Evolutionary conservation across 164 flowering plant species (phyloP).

Genomic region (Stephania yunnanensis): DNA sequence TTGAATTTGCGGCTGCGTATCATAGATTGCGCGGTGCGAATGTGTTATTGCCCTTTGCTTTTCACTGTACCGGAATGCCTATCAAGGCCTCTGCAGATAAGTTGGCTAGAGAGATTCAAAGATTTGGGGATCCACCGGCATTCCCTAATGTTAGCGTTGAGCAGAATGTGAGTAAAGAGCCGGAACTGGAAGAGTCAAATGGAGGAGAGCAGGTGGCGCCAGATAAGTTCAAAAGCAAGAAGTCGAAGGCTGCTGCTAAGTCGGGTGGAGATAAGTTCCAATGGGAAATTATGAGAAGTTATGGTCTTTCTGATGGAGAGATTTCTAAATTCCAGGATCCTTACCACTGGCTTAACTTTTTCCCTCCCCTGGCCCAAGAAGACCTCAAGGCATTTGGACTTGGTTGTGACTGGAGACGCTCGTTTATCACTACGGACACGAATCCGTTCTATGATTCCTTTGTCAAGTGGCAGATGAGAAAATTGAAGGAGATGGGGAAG

Average conservation of each 20-base stretch:
- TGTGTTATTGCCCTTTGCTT: slow-evolving; percentile 81
- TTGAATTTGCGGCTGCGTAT: slow-evolving; percentile 88
- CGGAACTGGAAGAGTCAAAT: slow-evolving; percentile 27
- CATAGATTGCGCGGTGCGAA: slow-evolving; percentile 79
- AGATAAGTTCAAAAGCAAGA: slow-evolving; percentile 61
- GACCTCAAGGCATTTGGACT: slow-evolving; percentile 78
- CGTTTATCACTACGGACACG: slow-evolving; percentile 74
- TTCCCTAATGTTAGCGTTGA: slow-evolving; percentile 47
- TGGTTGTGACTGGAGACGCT: slow-evolving; percentile 89
- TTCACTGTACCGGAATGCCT: slow-evolving; percentile 96
- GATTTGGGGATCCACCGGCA: slow-evolving; percentile 55
- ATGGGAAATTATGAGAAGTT: slow-evolving; percentile 79
- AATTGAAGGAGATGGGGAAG: slow-evolving; percentile 63
- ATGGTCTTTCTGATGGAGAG: slow-evolving; percentile 64
- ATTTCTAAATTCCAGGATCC: slow-evolving; percentile 68
- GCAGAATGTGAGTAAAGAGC: slow-evolving; percentile 7
- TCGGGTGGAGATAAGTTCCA: slow-evolving; percentile 43
- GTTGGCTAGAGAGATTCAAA: slow-evolving; percentile 45
- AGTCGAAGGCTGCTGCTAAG: slow-evolving; percentile 64
- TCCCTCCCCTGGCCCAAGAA: slow-evolving; percentile 76
- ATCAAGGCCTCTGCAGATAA: slow-evolving; percentile 95
- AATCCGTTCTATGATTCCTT: slow-evolving; percentile 76
- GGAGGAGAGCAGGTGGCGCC: slow-evolving; percentile 29
- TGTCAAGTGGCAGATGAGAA: slow-evolving; percentile 86
- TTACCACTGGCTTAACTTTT: slow-evolving; percentile 58